Evolutionary conservation across 164 flowering plant species (phyloP), one percentile per base, ranked within the genome.

Genomic region (Aristolochia fimbriata): DNA sequence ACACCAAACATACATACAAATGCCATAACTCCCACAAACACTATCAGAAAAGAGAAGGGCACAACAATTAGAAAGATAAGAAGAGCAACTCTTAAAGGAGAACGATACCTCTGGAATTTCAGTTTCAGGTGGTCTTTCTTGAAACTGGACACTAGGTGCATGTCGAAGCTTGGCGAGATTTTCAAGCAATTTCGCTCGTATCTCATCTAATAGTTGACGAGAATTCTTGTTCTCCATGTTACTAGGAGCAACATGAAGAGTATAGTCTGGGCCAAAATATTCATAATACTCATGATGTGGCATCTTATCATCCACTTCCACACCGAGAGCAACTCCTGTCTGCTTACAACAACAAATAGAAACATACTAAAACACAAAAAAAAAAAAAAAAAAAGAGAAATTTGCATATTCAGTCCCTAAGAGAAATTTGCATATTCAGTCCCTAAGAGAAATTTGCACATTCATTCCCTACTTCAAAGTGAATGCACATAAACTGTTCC

Each of bases 211-310:
- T 53, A 76, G 54, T 33, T 70, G 81, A 24, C 78, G 80, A 1
- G 96, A 76, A 58, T 87, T 87, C 68, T 87, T 87, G 54, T 87
- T 85, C 70, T 87, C 96, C 96, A 87, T 87, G 68, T 87, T 87
- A 78, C 96, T 87, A 30, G 96, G 91, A 57, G 89, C 89, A 71
- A 87, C 91, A 72, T 85, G 87, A 66, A 87, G 86, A 47, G 86
- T 76, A 66, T 84, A 87, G 62, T 85, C 91, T 54, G 96, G 96
- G 64, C 96, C 91, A 74, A 87, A 85, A 61, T 87, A 87, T 65
- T 87, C 96, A 54, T 76, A 85, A 62, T 87, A 87, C 55, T 85
- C 96, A 77, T 87, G 91, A 17, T 75, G 80, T 49, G 91, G 91
- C 85, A 87, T 80, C 73, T 85, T 82, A 71, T 87, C 89, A 60